Conservation (phyloP, 345 rosid genomes). For the Fremontodendron californicum region DNA sequence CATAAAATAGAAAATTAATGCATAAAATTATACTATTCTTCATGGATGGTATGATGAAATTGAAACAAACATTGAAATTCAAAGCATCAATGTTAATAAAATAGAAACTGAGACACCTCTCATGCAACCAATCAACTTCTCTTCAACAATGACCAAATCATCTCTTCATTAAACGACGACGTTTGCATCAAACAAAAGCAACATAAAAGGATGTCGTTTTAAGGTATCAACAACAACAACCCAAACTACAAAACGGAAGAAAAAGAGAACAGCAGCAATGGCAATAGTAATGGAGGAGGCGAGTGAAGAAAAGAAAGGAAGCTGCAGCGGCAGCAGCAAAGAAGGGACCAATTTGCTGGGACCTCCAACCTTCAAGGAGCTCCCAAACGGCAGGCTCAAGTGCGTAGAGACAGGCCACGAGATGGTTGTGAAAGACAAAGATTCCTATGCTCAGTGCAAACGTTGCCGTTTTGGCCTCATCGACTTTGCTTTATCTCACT, state of each 20-base stretch:
- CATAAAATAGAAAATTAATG: too few species aligned
- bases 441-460: slow-evolving; percentile 57
- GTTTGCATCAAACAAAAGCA: not conserved
- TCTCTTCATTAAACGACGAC: not conserved
- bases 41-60: not conserved
- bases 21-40: too few species aligned
- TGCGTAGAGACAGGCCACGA: slow-evolving; percentile 89
- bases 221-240: too few species aligned
- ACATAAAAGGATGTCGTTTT: not conserved
- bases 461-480: slow-evolving; percentile 86
- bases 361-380: slow-evolving; percentile 47
- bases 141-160: too few species aligned
- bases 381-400: slow-evolving; percentile 66
- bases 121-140: not conserved
- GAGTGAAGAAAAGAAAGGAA: slow-evolving; percentile 19
- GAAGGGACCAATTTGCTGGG: slow-evolving; percentile 62
- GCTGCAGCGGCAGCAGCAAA: slow-evolving; percentile 4
- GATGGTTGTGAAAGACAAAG: slow-evolving; percentile 57
- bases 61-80: not conserved
- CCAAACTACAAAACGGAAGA: too few species aligned
- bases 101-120: not conserved
- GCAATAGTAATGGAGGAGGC: slow-evolving; percentile 17
- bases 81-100: not conserved
- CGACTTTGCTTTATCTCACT: slow-evolving; percentile 58
- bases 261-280: not conserved